A percentile compares a stretch with the other conserved stretches of the same genome.
Conservation (phyloP, 805 yeast species). For the Priceomyces carsonii region DNA sequence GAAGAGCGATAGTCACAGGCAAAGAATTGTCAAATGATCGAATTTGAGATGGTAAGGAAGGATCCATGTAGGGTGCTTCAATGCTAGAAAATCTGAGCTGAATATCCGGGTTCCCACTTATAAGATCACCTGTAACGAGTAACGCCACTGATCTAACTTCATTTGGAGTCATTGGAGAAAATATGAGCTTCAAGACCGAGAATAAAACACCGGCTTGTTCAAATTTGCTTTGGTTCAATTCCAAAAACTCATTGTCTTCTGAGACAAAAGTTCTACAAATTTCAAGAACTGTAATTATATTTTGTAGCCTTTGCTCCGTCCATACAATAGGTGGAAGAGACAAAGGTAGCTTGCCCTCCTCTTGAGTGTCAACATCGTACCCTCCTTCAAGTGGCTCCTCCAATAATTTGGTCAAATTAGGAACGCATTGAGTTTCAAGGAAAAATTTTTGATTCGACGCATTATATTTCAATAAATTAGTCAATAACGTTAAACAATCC, state of each 20-base stretch:
- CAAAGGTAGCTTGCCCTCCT: constrained; percentile 12
- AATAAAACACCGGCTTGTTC: constrained; percentile 63
- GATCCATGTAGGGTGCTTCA: constrained; percentile 91
- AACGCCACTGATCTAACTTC: constrained; percentile 68
- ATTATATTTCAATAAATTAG: constrained; percentile 75
- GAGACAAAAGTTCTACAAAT: constrained; percentile 69
- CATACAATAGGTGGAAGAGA: constrained; percentile 52
- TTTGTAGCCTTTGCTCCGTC: constrained; percentile 74
- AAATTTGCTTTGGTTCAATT: constrained; percentile 60
- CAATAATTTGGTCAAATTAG: constrained; percentile 61
- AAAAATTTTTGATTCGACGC: constrained; percentile 89
- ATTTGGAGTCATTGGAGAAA: constrained; percentile 64
- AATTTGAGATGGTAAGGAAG: constrained; percentile 52
- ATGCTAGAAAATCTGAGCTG: constrained; percentile 75
- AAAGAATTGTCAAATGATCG: constrained; percentile 38
- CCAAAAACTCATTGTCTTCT: constrained; percentile 69
- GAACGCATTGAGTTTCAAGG: constrained; percentile 78
- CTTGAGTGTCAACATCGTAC: constrained; percentile 21
- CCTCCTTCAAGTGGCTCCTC: constrained; percentile 56
- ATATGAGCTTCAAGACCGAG: constrained; percentile 67
- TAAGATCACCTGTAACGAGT: constrained; percentile 73
- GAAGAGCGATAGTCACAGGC: constrained; percentile 72
- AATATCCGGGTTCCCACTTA: constrained; percentile 61
- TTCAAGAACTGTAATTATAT: constrained; percentile 66
- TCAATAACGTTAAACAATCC: constrained; percentile 78